A percentile compares a stretch with the other conserved stretches of the same genome.
These are phyloP conservation scores for Staphylotrichum tortipilum DNA, from an alignment of 495 filamentous ascomycete genomes.

Conservation along the genomic window DNA sequence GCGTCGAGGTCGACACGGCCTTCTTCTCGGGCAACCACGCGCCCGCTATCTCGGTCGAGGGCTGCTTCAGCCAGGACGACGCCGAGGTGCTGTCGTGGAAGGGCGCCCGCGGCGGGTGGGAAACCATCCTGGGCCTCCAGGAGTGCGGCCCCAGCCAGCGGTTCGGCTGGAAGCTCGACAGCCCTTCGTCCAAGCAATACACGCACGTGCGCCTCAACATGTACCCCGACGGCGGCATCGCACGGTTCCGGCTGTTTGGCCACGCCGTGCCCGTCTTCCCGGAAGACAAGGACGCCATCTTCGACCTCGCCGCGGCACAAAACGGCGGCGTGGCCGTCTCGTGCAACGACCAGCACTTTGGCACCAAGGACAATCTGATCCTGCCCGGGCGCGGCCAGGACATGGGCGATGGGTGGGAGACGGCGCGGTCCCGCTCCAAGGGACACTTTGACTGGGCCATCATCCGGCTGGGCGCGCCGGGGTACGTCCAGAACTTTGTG, in stretches of 20 bases:
- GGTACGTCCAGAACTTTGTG: slow-evolving; percentile 60
- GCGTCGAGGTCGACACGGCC: slow-evolving; percentile 79
- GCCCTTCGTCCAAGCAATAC: slow-evolving; percentile 53
- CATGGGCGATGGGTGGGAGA: slow-evolving; percentile 97
- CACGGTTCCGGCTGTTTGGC: slow-evolving; percentile 74
- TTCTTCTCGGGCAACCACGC: slow-evolving; percentile 86
- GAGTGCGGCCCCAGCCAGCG: slow-evolving; percentile 68
- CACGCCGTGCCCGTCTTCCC: slow-evolving; percentile 66
- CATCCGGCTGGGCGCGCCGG: slow-evolving; percentile 63
- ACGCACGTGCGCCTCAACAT: slow-evolving; percentile 82
- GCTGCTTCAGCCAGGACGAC: slow-evolving; percentile 54
- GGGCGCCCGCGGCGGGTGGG: slow-evolving; percentile 55
- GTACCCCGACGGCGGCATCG: slow-evolving; percentile 94
- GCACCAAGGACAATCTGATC: slow-evolving; percentile 72
- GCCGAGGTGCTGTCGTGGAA: slow-evolving; percentile 52
- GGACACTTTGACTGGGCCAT: slow-evolving; percentile 84
- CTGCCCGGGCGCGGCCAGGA: slow-evolving; percentile 79
- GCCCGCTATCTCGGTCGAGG: slow-evolving; percentile 74
- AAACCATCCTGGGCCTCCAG: slow-evolving; percentile 58
- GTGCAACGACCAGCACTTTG: slow-evolving; percentile 82
- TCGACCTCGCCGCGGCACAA: slow-evolving; percentile 76
- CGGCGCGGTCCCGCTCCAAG: slow-evolving; percentile 63
- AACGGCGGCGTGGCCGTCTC: slow-evolving; percentile 69
- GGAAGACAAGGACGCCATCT: slow-evolving; percentile 48
- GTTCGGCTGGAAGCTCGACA: slow-evolving; percentile 67